Conservation (phyloP, 805 yeast genomes). For the Saturnispora serradocipensis region DNA sequence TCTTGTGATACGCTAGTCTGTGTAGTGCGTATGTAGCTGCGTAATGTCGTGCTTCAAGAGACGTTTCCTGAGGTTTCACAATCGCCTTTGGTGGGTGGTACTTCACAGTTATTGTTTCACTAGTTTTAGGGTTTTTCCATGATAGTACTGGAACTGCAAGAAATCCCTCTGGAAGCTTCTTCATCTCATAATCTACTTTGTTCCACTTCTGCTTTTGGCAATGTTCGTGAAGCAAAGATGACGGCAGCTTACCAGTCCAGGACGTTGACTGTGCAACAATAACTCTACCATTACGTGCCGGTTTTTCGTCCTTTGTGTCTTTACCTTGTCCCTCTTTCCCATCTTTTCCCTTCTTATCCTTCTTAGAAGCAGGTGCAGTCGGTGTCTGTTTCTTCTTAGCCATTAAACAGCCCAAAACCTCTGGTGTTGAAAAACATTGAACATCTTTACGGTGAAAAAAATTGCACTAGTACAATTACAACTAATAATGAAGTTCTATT, state of each 20-base stretch:
- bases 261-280: slow-evolving; percentile 61
- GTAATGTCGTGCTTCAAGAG: slow-evolving; percentile 81
- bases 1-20: slow-evolving; percentile 70
- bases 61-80: slow-evolving; percentile 62
- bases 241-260: slow-evolving; percentile 95
- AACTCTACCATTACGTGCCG: slow-evolving; percentile 26
- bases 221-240: slow-evolving; percentile 73
- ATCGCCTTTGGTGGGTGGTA: slow-evolving; percentile 44
- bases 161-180: slow-evolving; percentile 39
- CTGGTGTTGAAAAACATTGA: not conserved
- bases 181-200: slow-evolving; percentile 71
- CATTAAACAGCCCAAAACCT: slow-evolving; percentile 5
- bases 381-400: slow-evolving; percentile 14
- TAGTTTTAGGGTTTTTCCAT: slow-evolving; percentile 75
- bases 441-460: not conserved
- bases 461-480: not conserved
- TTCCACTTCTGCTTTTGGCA: slow-evolving; percentile 89
- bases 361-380: slow-evolving; percentile 9
- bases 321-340: slow-evolving; percentile 1
- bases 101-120: slow-evolving; percentile 49
- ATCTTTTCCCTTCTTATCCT: slow-evolving; percentile 11
- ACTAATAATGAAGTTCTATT: too few relatives aligned
- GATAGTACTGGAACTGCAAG: slow-evolving; percentile 55
- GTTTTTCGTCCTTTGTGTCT: slow-evolving; percentile 3
- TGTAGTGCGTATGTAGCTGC: slow-evolving; percentile 86